Evolutionary conservation across 2,329 filamentous ascomycete genomes (phyloP).

Genomic region (Diaporthe sp.): DNA sequence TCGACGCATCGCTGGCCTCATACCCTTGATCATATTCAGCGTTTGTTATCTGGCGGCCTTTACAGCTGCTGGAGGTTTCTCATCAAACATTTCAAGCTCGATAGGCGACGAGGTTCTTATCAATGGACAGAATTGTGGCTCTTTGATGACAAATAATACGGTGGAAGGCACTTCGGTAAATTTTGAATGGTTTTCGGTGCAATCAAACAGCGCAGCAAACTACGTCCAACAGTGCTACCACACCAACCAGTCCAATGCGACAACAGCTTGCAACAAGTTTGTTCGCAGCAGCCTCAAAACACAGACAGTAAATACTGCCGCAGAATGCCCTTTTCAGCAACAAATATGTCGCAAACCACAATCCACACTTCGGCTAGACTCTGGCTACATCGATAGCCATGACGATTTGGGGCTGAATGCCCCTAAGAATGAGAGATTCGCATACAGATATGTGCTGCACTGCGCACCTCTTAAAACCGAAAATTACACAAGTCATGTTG

Average conservation of each 20-base stretch:
- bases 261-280: conserved; percentile 20
- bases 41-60: not conserved
- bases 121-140: conserved; percentile 19
- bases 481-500: conserved; percentile 14
- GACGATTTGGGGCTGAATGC: conserved; percentile 43
- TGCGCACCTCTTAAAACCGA: conserved; percentile 30
- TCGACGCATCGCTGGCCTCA: not conserved
- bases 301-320: not conserved
- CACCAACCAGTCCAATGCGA: conserved; percentile 29
- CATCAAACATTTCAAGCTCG: conserved; percentile 8
- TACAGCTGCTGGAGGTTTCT: conserved; percentile 26
- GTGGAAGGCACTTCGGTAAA: not conserved
- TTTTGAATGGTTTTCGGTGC: not conserved
- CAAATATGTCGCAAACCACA: conserved; percentile 35
- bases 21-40: not conserved
- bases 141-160: not conserved
- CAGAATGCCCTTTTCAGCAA: conserved; percentile 41
- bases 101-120: conserved; percentile 30
- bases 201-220: not conserved
- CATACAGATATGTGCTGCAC: conserved; percentile 8
- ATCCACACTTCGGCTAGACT: conserved; percentile 36
- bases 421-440: conserved; percentile 38
- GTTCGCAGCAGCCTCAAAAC: conserved; percentile 3
- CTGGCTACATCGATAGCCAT: conserved; percentile 42
- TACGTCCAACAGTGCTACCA: conserved; percentile 39